These are phyloP conservation scores for Ogataea nakhonphanomensis DNA, from an alignment of 805 yeast genomes.

Conservation along the genomic window DNA sequence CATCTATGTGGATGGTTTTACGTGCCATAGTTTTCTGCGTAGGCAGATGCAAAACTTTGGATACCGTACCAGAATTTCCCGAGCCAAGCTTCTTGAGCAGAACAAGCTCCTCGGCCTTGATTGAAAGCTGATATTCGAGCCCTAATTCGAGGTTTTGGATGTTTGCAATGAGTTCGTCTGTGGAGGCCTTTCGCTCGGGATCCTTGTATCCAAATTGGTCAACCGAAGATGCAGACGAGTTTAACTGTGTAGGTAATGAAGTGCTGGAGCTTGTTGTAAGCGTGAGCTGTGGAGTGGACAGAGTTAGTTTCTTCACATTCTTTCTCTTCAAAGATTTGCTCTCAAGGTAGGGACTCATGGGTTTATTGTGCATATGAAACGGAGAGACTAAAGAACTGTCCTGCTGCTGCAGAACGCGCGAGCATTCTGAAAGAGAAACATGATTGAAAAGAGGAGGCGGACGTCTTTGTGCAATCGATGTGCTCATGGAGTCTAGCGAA, in stretches of 20 bases:
- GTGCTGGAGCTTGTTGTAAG: background rate
- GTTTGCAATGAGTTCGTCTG: slow-evolving; percentile 40
- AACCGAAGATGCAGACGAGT: slow-evolving; percentile 16
- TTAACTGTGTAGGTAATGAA: background rate
- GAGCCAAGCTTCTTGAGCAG: slow-evolving; percentile 77
- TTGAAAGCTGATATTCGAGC: slow-evolving; percentile 48
- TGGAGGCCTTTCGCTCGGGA: slow-evolving; percentile 30
- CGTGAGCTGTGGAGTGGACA: slow-evolving; percentile 23
- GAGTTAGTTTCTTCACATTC: slow-evolving; percentile 55
- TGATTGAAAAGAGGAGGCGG: slow-evolving; percentile 16
- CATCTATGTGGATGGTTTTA: slow-evolving; percentile 82
- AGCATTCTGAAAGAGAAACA: background rate
- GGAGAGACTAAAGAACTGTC: slow-evolving; percentile 7
- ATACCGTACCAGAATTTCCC: slow-evolving; percentile 92
- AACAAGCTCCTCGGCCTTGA: slow-evolving; percentile 65
- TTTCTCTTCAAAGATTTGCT: slow-evolving; percentile 49
- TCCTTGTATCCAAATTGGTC: slow-evolving; percentile 22
- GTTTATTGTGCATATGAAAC: slow-evolving; percentile 9
- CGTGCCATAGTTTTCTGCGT: slow-evolving; percentile 87
- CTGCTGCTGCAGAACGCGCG: slow-evolving; percentile 8
- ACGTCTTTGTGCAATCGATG: background rate
- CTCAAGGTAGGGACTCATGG: slow-evolving; percentile 21
- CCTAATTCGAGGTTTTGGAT: slow-evolving; percentile 51
- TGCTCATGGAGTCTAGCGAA: slow-evolving; percentile 1
- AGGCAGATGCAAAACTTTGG: slow-evolving; percentile 85